Base-by-base conservation (phyloP, 257 asterid genomes). In the Coffea canephora region DNA sequence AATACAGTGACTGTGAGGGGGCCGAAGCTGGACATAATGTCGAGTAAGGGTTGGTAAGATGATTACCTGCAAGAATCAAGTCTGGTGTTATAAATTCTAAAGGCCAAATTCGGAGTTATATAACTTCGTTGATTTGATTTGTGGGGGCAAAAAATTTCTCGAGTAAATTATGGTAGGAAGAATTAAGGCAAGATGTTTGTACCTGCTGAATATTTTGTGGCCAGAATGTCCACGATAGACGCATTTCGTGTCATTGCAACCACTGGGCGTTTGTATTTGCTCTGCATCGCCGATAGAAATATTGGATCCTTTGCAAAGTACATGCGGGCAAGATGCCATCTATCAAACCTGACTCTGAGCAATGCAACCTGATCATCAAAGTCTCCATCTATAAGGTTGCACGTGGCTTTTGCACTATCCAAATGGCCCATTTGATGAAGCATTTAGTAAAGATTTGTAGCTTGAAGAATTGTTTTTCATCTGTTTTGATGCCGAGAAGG, bases 171-270 rank as follows among this genome's bases (percentile, higher is more conserved):
- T 68, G 31, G 45, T 1, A 9, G 11, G 25, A 25, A 70, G 45
- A 21, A 39, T 2, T 3, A 21, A 1, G 73, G 7, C 23, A 70
- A 69, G 50, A 43, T 45, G 4, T 9, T 59, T 12, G 2, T 72
- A 71, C 84, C 84, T 81, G 43, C 84, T 50, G 36, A 76, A 73
- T 27, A 71, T 81, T 65, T 81, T 81, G 59, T 64, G 74, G 50
- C 81, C 84, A 27, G 61, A 68, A 49, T 81, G 81, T 71, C 81
- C 84, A 6, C 84, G 78, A 72, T 81, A 81, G 52, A 81, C 49
- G 27, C 84, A 81, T 27, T 70, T 34, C 69, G 50, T 71, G 9
- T 41, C 14, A 25, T 81, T 25, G 74, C 84, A 52, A 25, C 78
- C 81, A 3, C 13, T 45, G 0, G 73, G 8, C 36, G 78, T 77